Conservation (phyloP, 495 filamentous ascomycete genomes). For the Hypoxylon fragiforme region DNA sequence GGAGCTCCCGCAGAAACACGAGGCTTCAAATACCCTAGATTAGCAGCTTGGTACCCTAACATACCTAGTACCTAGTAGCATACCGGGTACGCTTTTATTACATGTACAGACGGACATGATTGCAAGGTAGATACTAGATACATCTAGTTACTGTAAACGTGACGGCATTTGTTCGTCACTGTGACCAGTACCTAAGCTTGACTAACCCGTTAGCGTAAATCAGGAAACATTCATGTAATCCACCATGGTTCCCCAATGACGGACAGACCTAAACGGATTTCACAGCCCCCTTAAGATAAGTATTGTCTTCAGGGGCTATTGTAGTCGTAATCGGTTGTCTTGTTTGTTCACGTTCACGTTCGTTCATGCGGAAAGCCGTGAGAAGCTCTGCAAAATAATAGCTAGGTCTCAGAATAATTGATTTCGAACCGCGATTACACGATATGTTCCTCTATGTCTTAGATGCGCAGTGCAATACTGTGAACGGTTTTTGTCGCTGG, state of each 20-base stretch:
- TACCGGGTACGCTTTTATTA: conserved; percentile 10
- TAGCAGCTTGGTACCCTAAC: too few relatives aligned
- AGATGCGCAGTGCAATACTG: conserved; percentile 20
- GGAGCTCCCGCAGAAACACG: conserved; percentile 29
- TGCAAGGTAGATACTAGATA: too few relatives aligned
- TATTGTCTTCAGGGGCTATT: too few relatives aligned
- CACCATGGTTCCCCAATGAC: not conserved
- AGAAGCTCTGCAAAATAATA: conserved; percentile 2
- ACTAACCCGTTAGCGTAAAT: conserved; percentile 31
- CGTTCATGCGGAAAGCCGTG: conserved; percentile 29
- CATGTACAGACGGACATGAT: too few relatives aligned
- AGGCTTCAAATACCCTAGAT: conserved; percentile 7
- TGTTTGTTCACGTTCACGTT: conserved; percentile 32
- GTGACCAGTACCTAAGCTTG: conserved; percentile 12
- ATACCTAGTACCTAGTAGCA: conserved; percentile 9
- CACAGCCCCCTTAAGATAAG: too few relatives aligned
- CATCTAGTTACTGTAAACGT: too few relatives aligned
- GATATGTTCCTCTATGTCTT: conserved; percentile 24
- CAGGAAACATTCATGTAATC: conserved; percentile 9
- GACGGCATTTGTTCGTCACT: not conserved
- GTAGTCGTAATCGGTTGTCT: conserved; percentile 7
- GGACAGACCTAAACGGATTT: not conserved
- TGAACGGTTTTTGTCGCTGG: conserved; percentile 31
- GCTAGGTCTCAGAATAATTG: conserved; percentile 29
- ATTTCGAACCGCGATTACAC: conserved; percentile 15